These are phyloP conservation scores for Eutypa lata DNA, from an alignment of 2,329 filamentous ascomycete species.

Conservation along the genomic window DNA sequence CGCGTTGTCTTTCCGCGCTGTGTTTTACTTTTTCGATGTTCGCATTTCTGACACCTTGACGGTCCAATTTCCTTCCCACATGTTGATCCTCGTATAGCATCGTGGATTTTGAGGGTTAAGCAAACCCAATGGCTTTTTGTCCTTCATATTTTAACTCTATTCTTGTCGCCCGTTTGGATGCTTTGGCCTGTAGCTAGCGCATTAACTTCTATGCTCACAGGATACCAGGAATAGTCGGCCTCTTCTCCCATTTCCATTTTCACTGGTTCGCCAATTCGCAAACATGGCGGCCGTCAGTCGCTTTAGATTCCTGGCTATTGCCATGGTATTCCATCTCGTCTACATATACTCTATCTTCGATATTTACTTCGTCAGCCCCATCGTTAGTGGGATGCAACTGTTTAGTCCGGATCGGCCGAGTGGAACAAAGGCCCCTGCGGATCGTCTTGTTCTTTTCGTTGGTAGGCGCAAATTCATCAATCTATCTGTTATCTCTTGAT, in stretches of 20 bases:
- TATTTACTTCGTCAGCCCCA: slow-evolving; percentile 97
- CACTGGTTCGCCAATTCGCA: not conserved
- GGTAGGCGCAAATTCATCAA: slow-evolving; percentile 49
- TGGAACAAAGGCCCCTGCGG: slow-evolving; percentile 70
- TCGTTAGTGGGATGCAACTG: slow-evolving; percentile 90
- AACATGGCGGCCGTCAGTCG: slow-evolving; percentile 59
- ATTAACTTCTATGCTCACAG: not conserved
- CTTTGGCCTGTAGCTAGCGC: not conserved
- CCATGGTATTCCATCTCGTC: slow-evolving; percentile 86
- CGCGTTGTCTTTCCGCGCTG: not conserved
- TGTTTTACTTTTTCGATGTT: not conserved
- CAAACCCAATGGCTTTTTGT: not conserved
- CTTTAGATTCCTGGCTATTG: slow-evolving; percentile 81
- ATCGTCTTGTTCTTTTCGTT: slow-evolving; percentile 88
- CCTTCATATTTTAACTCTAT: not conserved
- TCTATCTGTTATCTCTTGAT: not conserved
- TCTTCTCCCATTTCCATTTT: not conserved
- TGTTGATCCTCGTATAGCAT: not conserved
- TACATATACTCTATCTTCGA: slow-evolving; percentile 97
- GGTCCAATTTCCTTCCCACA: not conserved
- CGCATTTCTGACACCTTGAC: not conserved
- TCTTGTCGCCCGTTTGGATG: not conserved
- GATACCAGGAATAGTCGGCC: not conserved
- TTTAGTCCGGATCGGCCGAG: slow-evolving; percentile 65
- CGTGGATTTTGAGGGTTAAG: not conserved